Evolutionary conservation across 164 flowering plant species (phyloP).

Genomic region (Umbilicus rupestris): DNA sequence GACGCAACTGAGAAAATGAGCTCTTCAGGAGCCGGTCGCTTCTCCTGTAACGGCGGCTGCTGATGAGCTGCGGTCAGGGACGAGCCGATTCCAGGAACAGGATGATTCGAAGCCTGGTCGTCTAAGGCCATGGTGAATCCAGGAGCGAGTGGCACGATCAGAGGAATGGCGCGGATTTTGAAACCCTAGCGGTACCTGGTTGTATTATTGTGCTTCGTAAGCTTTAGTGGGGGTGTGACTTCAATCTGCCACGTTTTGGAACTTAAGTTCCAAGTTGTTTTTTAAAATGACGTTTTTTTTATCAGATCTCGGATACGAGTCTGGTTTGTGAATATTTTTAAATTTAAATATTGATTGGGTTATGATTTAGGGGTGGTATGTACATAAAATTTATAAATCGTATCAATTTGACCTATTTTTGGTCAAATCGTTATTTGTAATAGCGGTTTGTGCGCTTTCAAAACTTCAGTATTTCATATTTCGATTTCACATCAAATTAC

Average conservation of each 20-base stretch:
- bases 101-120: conserved; percentile 7
- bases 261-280: not conserved
- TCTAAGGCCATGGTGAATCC: conserved; percentile 14
- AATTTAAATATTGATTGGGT: too few relatives aligned
- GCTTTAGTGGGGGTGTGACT: not conserved
- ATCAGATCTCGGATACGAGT: too few relatives aligned
- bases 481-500: too few relatives aligned
- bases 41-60: conserved; percentile 1
- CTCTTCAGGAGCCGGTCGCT: conserved; percentile 21
- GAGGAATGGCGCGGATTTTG: conserved; percentile 24
- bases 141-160: not conserved
- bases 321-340: too few relatives aligned
- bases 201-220: not conserved
- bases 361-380: too few relatives aligned
- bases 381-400: too few relatives aligned
- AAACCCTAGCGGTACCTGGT: conserved; percentile 18
- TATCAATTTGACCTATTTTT: too few relatives aligned
- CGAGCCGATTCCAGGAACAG: conserved; percentile 9
- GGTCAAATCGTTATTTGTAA: too few relatives aligned
- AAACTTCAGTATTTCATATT: too few relatives aligned
- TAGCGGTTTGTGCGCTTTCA: too few relatives aligned
- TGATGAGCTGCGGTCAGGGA: conserved; percentile 4
- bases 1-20: conserved; percentile 50
- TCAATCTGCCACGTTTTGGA: not conserved
- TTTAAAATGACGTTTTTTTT: too few relatives aligned